Percentiles rank a stretch among this genome's conserved stretches.
phyloP scores from a whole-genome alignment of 108 stramenopile species.

The Cafeteria roenbergensis region DNA sequence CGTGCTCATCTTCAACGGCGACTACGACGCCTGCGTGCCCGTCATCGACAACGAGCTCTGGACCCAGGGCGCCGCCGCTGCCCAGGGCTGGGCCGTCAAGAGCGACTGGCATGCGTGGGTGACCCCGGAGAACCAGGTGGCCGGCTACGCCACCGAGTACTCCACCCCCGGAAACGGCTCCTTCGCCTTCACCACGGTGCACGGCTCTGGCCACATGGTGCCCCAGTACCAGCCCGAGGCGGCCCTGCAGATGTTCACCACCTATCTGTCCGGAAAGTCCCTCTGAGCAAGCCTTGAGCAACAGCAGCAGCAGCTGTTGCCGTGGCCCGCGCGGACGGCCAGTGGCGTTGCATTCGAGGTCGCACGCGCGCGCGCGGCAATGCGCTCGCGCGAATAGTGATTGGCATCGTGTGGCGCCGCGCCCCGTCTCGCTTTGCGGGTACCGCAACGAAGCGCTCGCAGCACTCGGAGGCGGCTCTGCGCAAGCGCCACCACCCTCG shows the following conservation, averaged over 20 bases:
- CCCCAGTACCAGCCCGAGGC: neutral
- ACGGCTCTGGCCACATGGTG: neutral
- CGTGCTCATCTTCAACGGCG: conserved; percentile 36
- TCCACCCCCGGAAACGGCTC: neutral
- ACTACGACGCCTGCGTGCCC: conserved; percentile 39
- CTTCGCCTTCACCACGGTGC: neutral
- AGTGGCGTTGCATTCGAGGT: no score
- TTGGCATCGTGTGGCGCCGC: no score
- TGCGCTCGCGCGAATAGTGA: no score
- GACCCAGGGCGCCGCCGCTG: conserved; percentile 26
- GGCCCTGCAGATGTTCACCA: neutral
- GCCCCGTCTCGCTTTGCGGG: no score
- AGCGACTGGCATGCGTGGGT: neutral
- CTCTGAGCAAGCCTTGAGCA: no score
- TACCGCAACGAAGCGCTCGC: no score
- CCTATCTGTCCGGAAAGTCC: no score
- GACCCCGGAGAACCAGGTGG: neutral
- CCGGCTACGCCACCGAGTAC: neutral
- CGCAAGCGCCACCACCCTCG: no score
- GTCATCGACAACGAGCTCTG: conserved; percentile 29
- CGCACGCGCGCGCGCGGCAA: no score
- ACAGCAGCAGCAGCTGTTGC: no score
- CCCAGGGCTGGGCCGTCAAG: conserved; percentile 15
- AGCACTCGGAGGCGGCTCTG: no score
- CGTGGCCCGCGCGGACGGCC: no score